Evolutionary conservation across 192 early-diverging fungal species (phyloP).

Genomic region (Geranomyces variabilis): DNA sequence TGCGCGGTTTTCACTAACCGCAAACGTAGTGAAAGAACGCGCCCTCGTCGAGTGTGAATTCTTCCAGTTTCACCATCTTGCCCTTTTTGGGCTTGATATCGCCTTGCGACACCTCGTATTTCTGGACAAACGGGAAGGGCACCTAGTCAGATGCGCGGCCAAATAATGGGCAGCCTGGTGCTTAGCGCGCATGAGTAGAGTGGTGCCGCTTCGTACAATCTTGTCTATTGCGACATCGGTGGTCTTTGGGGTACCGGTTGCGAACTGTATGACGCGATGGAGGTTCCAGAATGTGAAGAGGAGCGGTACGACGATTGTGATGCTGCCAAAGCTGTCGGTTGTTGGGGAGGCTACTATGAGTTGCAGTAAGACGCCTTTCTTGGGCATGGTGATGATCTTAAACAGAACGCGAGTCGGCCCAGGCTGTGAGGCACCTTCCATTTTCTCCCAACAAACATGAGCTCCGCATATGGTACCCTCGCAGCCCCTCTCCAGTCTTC

Average conservation of each 20-base stretch:
- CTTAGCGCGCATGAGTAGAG: too few relatives aligned
- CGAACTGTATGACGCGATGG: constrained; percentile 22
- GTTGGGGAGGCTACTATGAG: background rate
- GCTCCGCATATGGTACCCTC: too few relatives aligned
- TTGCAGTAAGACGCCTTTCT: constrained; percentile 14
- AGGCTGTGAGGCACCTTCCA: too few relatives aligned
- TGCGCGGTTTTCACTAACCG: constrained; percentile 2
- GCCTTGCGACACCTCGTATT: constrained; percentile 8
- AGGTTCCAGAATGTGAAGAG: constrained; percentile 24
- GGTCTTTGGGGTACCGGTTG: background rate
- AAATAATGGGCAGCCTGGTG: background rate
- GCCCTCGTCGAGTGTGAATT: background rate
- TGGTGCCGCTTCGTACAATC: background rate
- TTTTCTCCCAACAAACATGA: too few relatives aligned
- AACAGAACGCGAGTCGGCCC: too few relatives aligned
- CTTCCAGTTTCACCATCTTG: constrained; percentile 20
- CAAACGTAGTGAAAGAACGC: constrained; percentile 12
- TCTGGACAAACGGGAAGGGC: background rate
- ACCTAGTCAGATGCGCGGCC: background rate
- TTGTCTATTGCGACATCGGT: constrained; percentile 12
- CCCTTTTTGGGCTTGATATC: constrained; percentile 21
- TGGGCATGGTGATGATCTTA: constrained; percentile 23
- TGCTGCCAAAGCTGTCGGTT: background rate
- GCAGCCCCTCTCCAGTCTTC: too few relatives aligned
- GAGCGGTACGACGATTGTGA: constrained; percentile 7